Evolutionary conservation across 2,329 filamentous ascomycete genomes (phyloP), one percentile per base, ranked within the genome.

Genomic region (Xylaria sp.): DNA sequence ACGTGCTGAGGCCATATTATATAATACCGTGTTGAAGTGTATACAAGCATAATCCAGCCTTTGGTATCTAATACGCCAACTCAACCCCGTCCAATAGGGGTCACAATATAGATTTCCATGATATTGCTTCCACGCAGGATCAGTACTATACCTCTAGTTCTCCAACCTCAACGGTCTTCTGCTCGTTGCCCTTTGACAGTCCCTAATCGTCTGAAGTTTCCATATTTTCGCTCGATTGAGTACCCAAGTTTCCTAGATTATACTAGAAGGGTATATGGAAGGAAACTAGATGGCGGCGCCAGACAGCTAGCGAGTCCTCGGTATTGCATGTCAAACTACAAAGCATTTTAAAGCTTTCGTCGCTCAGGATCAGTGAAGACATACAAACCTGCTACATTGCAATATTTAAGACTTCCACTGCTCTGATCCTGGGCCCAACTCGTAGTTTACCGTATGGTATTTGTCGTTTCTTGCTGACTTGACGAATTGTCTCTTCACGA

Each of bases 401-500:
- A 15, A 9, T 54, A 11, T 28, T 44, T 11, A 40, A n/a, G 33
- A 33, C 9, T 28, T n/a, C 40, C 13, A 36, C 31, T 7, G 13
- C 48, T 63, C 15, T 33, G 15, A 38, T 28, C 15, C 31, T 28
- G 15, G 40, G 28, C 26, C 53, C 33, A 33, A n/a, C 26, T 11
- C 23, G 17, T n/a, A 23, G 33, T 4, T 3, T 38, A 38, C 4
- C 31, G 51, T 31, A 38, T 38, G 6, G 38, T 48, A 4, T 46
- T 54, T 23, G 46, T 6, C 38, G 33, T 64, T 6, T 36, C 59
- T 26, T 28, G 3, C 38, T 40, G 5, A 60, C n/a, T 40, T 9
- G 26, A 10, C 38, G 28, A n/a, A 10, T 3, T 57, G 7, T 40
- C 26, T 54, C 31, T 59, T 63, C 76, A 80, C n/a, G 77, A 76